Conservation (phyloP, 805 yeast species). For the Cyberlindnera maclurae region DNA sequence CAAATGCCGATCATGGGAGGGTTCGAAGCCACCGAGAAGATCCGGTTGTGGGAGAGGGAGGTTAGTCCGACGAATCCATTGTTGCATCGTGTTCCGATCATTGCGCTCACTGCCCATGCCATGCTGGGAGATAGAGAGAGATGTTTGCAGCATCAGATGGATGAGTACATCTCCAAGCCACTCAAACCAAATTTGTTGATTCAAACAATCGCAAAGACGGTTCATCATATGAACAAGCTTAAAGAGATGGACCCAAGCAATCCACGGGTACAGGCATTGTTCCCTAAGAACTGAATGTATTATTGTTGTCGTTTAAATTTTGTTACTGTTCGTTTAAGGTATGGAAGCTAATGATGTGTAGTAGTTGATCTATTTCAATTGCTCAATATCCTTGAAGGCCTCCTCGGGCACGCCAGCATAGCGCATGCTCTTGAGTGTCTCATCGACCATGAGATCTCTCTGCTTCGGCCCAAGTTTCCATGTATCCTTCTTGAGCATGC, state of each 20-base stretch:
- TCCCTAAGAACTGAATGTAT: neutral
- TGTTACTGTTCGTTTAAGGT: neutral
- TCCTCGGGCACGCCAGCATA: no score
- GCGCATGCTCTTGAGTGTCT: neutral
- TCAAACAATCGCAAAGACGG: constrained; percentile 80
- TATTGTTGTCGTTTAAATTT: neutral
- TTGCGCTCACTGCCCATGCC: constrained; percentile 88
- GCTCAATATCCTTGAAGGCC: neutral
- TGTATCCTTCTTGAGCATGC: neutral
- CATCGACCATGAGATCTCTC: neutral
- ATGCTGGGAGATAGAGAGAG: constrained; percentile 88
- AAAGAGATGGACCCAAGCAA: constrained; percentile 32
- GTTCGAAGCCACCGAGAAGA: constrained; percentile 81
- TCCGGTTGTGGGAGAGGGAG: constrained; percentile 81
- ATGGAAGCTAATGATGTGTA: neutral
- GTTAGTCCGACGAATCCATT: constrained; percentile 62
- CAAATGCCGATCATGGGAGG: constrained; percentile 97
- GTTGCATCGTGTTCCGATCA: constrained; percentile 74
- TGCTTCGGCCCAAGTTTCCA: constrained; percentile 2
- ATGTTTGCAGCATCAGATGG: constrained; percentile 85
- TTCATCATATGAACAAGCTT: constrained; percentile 58
- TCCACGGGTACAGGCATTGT: constrained; percentile 12
- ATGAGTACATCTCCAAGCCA: constrained; percentile 83
- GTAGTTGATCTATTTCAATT: neutral
- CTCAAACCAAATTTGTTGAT: constrained; percentile 73